Percentiles rank a stretch among this genome's conserved stretches.
Conservation (phyloP, 1,139 yeast species). For the Diutina mesorugosa region DNA sequence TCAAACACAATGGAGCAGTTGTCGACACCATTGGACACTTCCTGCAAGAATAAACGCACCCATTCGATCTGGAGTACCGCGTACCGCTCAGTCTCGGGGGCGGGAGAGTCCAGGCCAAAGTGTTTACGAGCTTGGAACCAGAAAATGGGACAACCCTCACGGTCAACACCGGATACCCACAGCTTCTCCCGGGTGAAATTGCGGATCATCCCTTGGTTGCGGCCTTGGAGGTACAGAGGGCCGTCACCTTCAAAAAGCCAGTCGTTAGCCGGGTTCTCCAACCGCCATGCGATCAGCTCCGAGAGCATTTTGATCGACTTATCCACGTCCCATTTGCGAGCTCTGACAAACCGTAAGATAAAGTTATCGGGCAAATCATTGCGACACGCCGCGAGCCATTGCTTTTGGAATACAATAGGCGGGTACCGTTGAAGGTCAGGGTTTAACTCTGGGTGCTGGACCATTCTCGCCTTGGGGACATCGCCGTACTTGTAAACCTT, state of each 20-base stretch:
- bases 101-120: slow-evolving; percentile 25
- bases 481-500: not conserved
- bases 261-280: slow-evolving; percentile 15
- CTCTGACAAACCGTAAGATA: slow-evolving; percentile 19
- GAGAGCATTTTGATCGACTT: slow-evolving; percentile 21
- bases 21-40: slow-evolving; percentile 23
- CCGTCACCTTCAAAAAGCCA: slow-evolving; percentile 30
- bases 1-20: slow-evolving; percentile 30
- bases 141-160: slow-evolving; percentile 23
- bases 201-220: slow-evolving; percentile 3
- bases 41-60: slow-evolving; percentile 24
- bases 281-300: slow-evolving; percentile 28
- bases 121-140: slow-evolving; percentile 29
- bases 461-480: not conserved
- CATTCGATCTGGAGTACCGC: slow-evolving; percentile 28
- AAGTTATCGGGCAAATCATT: slow-evolving; percentile 8
- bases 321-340: slow-evolving; percentile 27
- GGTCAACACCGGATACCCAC: slow-evolving; percentile 27
- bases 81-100: slow-evolving; percentile 25
- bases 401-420: not conserved
- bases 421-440: slow-evolving; percentile 1
- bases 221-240: slow-evolving; percentile 8
- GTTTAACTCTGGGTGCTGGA: not conserved
- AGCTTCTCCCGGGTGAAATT: slow-evolving; percentile 10
- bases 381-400: not conserved